These are phyloP conservation scores for Kodamaea derodonti DNA, from an alignment of 1,139 yeast genomes.

Conservation along the genomic window DNA sequence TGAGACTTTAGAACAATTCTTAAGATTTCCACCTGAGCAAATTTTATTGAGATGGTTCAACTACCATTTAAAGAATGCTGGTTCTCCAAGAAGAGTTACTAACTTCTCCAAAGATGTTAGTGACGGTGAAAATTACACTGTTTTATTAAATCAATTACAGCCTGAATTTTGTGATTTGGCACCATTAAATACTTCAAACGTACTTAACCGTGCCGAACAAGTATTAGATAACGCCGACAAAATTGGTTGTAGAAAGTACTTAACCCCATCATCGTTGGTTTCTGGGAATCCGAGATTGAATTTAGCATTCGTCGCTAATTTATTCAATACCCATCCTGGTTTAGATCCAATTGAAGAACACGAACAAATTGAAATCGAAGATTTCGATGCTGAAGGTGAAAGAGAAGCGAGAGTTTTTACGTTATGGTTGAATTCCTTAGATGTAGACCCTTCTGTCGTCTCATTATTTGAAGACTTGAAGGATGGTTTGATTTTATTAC, in stretches of 20 bases:
- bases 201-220: constrained; percentile 80
- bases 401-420: constrained; percentile 99
- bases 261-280: constrained; percentile 88
- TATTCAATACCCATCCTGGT: constrained; percentile 96
- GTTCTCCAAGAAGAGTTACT: constrained; percentile 77
- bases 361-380: constrained; percentile 86
- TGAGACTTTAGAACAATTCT: constrained; percentile 93
- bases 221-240: constrained; percentile 83
- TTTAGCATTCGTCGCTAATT: constrained; percentile 93
- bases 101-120: constrained; percentile 85
- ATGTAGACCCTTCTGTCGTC: constrained; percentile 92
- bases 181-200: constrained; percentile 74
- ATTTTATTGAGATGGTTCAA: constrained; percentile 96
- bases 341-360: constrained; percentile 91
- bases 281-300: constrained; percentile 96
- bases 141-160: constrained; percentile 80
- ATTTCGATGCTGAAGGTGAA: constrained; percentile 98
- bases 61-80: constrained; percentile 92
- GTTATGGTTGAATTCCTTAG: constrained; percentile 92
- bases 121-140: constrained; percentile 95
- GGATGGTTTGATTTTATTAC: constrained; percentile 84
- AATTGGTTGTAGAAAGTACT: constrained; percentile 87
- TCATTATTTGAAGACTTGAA: constrained; percentile 90
- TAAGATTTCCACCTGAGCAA: constrained; percentile 96
- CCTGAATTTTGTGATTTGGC: constrained; percentile 77